Evolutionary conservation across 225 moss, liverwort and hornwort genomes (phyloP).

Genomic region (Polytrichum commune): DNA sequence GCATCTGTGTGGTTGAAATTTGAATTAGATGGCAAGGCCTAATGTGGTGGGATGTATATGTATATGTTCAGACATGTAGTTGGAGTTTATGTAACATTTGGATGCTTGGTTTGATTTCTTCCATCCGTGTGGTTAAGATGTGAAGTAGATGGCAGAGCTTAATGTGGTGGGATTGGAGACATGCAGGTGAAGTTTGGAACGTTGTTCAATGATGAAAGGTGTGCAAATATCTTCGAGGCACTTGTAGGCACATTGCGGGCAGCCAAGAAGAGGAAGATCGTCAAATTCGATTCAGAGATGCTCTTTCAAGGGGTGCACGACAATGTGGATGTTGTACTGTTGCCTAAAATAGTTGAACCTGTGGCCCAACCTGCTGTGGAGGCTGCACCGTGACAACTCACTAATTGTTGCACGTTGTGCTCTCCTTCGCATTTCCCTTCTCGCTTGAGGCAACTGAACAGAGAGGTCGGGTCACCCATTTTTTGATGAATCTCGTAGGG

Average conservation of each 20-base stretch:
- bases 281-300: slow-evolving; percentile 79
- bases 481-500: neutral
- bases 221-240: slow-evolving; percentile 89
- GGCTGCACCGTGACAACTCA: too few species aligned
- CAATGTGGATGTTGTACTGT: slow-evolving; percentile 71
- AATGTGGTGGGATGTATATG: too few species aligned
- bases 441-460: neutral
- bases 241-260: slow-evolving; percentile 88
- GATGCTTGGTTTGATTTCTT: too few species aligned
- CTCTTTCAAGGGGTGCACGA: slow-evolving; percentile 92
- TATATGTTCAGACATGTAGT: too few species aligned
- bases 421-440: neutral
- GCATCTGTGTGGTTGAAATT: too few species aligned
- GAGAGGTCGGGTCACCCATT: neutral
- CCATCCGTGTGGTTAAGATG: too few species aligned
- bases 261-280: slow-evolving; percentile 84
- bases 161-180: too few species aligned
- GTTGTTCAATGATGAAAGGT: slow-evolving; percentile 82
- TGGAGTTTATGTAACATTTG: too few species aligned
- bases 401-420: neutral
- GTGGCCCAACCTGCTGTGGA: too few species aligned
- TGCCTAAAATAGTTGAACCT: neutral
- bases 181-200: slow-evolving; percentile 89
- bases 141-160: neutral
- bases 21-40: too few species aligned